Evolutionary conservation across 768 basidiomycete species (phyloP).

Genomic region (Tephrocybe sp.): DNA sequence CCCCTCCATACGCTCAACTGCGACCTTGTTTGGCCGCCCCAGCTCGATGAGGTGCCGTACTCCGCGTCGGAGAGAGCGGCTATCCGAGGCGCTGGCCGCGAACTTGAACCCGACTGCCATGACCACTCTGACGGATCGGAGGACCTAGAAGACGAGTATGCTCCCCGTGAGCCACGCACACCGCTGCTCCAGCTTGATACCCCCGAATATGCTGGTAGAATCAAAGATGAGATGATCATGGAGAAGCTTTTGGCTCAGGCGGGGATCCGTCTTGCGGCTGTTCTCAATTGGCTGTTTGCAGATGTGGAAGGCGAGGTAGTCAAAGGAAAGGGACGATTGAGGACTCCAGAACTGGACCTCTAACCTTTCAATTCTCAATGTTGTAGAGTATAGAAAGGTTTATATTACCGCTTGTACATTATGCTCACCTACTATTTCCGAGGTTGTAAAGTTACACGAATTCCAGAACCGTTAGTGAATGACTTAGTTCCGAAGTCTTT

Average conservation of each 20-base stretch:
- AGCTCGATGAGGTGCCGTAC: constrained; percentile 53
- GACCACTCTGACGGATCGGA: constrained; percentile 15
- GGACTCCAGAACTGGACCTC: neutral
- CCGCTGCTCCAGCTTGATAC: constrained; percentile 75
- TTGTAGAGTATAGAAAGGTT: too few relatives aligned
- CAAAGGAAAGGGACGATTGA: neutral
- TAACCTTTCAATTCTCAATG: neutral
- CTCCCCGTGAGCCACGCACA: constrained; percentile 3
- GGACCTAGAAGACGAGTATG: constrained; percentile 8
- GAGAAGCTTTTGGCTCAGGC: constrained; percentile 83
- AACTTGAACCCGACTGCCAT: neutral
- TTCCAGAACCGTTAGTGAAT: too few relatives aligned
- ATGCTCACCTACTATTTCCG: too few relatives aligned
- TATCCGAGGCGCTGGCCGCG: constrained; percentile 1
- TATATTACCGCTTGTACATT: too few relatives aligned
- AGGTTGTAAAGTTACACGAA: too few relatives aligned
- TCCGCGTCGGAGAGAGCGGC: neutral
- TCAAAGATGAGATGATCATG: constrained; percentile 65
- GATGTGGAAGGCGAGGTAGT: constrained; percentile 21
- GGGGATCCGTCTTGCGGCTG: constrained; percentile 79
- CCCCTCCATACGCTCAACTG: constrained; percentile 80
- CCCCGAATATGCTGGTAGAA: constrained; percentile 69
- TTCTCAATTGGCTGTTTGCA: constrained; percentile 74
- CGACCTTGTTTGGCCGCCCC: constrained; percentile 74
- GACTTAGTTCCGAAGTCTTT: too few relatives aligned